These are phyloP conservation scores for Wickerhamiella sergipiensis DNA, from an alignment of 805 yeast genomes.

Conservation along the genomic window DNA sequence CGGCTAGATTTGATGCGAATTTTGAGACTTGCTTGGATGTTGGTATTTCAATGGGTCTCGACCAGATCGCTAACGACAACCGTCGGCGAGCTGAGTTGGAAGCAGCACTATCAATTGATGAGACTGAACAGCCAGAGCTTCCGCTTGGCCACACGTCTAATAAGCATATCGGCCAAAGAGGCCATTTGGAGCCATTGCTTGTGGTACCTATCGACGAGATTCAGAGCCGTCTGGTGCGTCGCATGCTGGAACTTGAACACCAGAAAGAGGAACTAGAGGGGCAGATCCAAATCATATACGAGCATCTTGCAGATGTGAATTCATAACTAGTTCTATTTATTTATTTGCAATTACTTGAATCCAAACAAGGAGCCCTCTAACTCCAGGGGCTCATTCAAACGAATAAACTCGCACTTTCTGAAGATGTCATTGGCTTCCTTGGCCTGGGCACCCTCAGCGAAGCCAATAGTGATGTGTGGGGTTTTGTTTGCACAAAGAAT, in stretches of 20 bases:
- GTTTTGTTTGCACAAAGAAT: slow-evolving; percentile 28
- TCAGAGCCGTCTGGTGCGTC: neutral
- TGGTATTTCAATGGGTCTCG: no score
- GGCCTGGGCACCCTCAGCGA: slow-evolving; percentile 2
- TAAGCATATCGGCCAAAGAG: no score
- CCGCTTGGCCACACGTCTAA: neutral
- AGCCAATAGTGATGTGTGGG: slow-evolving; percentile 60
- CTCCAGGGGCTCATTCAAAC: neutral
- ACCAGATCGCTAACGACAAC: no score
- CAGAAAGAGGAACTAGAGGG: neutral
- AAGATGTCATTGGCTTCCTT: neutral
- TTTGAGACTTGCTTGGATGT: no score
- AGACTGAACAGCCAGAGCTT: neutral
- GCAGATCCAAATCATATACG: neutral
- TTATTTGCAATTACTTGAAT: neutral
- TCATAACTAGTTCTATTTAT: neutral
- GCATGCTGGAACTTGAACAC: neutral
- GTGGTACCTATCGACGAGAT: neutral
- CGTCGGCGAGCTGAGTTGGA: neutral
- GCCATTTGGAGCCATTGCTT: no score
- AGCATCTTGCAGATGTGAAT: neutral
- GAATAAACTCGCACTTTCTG: neutral
- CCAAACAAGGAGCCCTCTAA: neutral
- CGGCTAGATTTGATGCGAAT: no score
- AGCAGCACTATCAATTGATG: neutral